Conservation (phyloP, 257 asterid genomes). For the Verbena officinalis region DNA sequence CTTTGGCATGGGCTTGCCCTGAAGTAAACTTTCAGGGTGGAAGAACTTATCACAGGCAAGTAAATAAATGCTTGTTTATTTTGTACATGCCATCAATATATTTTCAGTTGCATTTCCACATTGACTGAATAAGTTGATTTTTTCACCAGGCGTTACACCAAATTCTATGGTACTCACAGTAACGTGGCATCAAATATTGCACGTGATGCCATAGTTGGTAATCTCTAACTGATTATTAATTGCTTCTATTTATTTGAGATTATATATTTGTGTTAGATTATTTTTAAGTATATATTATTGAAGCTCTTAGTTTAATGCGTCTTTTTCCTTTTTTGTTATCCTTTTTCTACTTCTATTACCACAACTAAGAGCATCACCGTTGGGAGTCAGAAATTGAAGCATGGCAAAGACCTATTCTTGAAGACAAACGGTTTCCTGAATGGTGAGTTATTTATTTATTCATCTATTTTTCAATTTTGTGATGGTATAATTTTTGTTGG, state of each 20-base stretch:
- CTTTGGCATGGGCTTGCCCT: constrained; percentile 93
- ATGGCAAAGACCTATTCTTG: constrained; percentile 94
- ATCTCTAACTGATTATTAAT: constrained; percentile 23
- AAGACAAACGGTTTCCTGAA: constrained; percentile 88
- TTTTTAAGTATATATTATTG: background rate
- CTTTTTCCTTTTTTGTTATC: background rate
- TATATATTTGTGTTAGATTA: constrained; percentile 14
- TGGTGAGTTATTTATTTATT: constrained; percentile 50
- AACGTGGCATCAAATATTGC: constrained; percentile 77
- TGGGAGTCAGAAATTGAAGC: constrained; percentile 95
- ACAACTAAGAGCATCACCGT: constrained; percentile 52
- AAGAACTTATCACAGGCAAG: constrained; percentile 90
- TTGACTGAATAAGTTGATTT: constrained; percentile 31
- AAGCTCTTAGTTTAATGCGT: background rate
- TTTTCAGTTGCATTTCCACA: constrained; percentile 23
- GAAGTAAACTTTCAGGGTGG: constrained; percentile 77
- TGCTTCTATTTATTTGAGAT: constrained; percentile 9
- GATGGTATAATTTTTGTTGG: constrained; percentile 22
- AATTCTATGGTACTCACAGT: constrained; percentile 71
- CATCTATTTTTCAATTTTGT: background rate
- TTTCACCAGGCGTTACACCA: constrained; percentile 79
- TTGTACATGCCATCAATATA: background rate
- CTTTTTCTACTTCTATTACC: background rate
- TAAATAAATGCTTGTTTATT: constrained; percentile 28
- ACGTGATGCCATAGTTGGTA: constrained; percentile 84